Evolutionary conservation across 1,139 yeast genomes (phyloP).

Genomic region (Scheffersomyces insectosa): DNA sequence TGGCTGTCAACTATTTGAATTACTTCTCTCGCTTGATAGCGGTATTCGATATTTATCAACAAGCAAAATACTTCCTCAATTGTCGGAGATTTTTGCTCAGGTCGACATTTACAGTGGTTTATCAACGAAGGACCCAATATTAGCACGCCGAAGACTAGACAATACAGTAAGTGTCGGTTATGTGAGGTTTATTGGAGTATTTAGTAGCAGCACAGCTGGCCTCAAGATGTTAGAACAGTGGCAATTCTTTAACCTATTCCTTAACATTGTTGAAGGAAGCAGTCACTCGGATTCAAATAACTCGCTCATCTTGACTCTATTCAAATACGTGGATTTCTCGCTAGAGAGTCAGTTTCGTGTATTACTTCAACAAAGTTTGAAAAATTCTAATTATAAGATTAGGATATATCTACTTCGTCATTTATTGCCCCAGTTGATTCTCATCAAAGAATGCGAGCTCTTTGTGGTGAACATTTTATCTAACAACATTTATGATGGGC

Average conservation of each 20-base stretch:
- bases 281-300: slow-evolving; percentile 43
- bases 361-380: slow-evolving; percentile 64
- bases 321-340: slow-evolving; percentile 62
- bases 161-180: slow-evolving; percentile 76
- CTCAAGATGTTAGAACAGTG: slow-evolving; percentile 70
- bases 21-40: slow-evolving; percentile 59
- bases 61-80: slow-evolving; percentile 79
- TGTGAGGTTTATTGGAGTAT: slow-evolving; percentile 71
- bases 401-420: slow-evolving; percentile 58
- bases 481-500: slow-evolving; percentile 70
- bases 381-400: slow-evolving; percentile 53
- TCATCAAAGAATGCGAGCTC: slow-evolving; percentile 31
- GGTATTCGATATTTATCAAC: slow-evolving; percentile 71
- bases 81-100: slow-evolving; percentile 86
- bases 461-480: slow-evolving; percentile 54
- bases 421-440: slow-evolving; percentile 46
- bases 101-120: slow-evolving; percentile 80
- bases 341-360: slow-evolving; percentile 69
- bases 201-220: slow-evolving; percentile 64
- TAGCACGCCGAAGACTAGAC: slow-evolving; percentile 60
- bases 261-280: slow-evolving; percentile 65
- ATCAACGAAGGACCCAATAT: slow-evolving; percentile 69
- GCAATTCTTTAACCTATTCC: slow-evolving; percentile 80
- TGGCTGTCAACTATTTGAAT: slow-evolving; percentile 71
- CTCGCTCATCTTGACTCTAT: slow-evolving; percentile 56